phyloP scores from a whole-genome alignment of 169 alveolate species.

The Plasmodium sp. region DNA sequence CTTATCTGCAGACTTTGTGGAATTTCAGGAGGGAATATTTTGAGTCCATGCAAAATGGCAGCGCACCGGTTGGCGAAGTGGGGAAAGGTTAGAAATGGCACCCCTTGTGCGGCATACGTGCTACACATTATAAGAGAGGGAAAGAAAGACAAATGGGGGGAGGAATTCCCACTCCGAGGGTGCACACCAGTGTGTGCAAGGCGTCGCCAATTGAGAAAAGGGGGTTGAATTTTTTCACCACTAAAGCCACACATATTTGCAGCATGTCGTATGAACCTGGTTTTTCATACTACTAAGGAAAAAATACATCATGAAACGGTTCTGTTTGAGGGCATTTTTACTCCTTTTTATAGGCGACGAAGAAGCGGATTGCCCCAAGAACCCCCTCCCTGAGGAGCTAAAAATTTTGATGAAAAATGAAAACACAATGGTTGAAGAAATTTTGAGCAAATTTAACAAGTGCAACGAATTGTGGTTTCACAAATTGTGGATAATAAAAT shows the following conservation, averaged over 20 bases:
- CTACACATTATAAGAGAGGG: neutral
- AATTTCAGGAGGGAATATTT: constrained; percentile 65
- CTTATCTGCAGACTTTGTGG: constrained; percentile 62
- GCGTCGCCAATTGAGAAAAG: neutral
- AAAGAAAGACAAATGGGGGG: neutral
- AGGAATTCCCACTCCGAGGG: neutral
- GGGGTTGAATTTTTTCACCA: neutral
- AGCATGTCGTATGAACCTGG: neutral
- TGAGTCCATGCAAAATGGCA: constrained; percentile 18
- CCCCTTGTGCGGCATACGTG: neutral
- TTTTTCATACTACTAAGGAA: neutral
- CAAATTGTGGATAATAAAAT: constrained; percentile 59
- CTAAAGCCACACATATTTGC: neutral
- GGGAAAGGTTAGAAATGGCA: constrained; percentile 12
- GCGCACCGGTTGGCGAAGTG: neutral
- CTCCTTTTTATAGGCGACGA: constrained; percentile 3
- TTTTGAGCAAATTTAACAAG: constrained; percentile 35
- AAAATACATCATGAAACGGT: neutral
- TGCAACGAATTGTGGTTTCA: constrained; percentile 69
- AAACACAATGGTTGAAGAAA: constrained; percentile 52
- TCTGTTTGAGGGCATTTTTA: neutral
- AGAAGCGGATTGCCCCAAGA: neutral
- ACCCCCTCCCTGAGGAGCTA: neutral
- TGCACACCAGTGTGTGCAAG: neutral
- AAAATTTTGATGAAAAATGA: constrained; percentile 48